These are phyloP conservation scores for Claviceps capensis DNA, from an alignment of 2,329 filamentous ascomycete species.

Conservation along the genomic window DNA sequence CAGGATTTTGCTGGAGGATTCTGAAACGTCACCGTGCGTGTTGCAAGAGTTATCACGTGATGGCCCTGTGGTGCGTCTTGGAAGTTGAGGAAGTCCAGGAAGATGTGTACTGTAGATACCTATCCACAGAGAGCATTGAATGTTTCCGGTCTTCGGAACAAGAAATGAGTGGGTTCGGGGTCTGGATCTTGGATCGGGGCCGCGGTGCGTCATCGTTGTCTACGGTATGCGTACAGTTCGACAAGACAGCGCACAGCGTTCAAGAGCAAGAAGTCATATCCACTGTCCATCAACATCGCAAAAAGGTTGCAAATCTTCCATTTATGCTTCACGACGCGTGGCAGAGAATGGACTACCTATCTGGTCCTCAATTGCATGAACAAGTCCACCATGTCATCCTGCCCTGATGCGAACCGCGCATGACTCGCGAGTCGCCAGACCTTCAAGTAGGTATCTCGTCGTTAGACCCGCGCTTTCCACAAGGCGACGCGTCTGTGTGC, in stretches of 20 bases:
- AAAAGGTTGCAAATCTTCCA: too few species aligned
- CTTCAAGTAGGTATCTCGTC: constrained; percentile 26
- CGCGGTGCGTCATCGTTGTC: background rate
- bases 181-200: background rate
- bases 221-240: too few species aligned
- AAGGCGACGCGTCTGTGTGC: constrained; percentile 32
- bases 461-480: constrained; percentile 14
- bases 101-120: too few species aligned
- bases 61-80: background rate
- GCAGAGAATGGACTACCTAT: constrained; percentile 44
- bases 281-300: too few species aligned
- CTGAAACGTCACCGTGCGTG: background rate
- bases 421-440: constrained; percentile 37
- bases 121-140: too few species aligned
- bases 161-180: background rate
- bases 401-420: constrained; percentile 45
- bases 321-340: constrained; percentile 13
- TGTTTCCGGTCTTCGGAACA: background rate
- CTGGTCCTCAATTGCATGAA: constrained; percentile 44
- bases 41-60: background rate
- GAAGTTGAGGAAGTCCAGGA: too few species aligned
- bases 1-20: too few species aligned
- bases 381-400: constrained; percentile 35
- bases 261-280: too few species aligned
- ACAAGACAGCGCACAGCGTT: too few species aligned